These are phyloP conservation scores for Saturnispora sanitii DNA, from an alignment of 805 yeast genomes.

Conservation along the genomic window DNA sequence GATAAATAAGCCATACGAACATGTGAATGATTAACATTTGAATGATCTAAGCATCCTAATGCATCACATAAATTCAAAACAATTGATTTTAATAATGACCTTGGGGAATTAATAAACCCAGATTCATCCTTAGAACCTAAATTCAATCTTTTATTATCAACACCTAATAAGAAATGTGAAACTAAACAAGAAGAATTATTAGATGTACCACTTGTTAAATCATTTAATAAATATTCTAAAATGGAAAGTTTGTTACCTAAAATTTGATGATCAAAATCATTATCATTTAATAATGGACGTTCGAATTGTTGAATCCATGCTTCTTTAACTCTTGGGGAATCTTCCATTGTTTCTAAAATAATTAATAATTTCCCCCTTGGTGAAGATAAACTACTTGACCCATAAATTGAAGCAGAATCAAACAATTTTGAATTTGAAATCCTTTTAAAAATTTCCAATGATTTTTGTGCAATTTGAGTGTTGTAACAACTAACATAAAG, in stretches of 20 bases:
- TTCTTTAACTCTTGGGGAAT: conserved; percentile 61
- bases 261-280: conserved; percentile 15
- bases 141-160: conserved; percentile 39
- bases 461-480: conserved; percentile 37
- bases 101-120: conserved; percentile 44
- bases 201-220: conserved; percentile 26
- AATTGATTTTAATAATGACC: conserved; percentile 48
- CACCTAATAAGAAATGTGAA: conserved; percentile 74
- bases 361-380: conserved; percentile 53
- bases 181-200: conserved; percentile 32
- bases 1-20: conserved; percentile 48
- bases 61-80: conserved; percentile 40
- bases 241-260: conserved; percentile 46
- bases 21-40: conserved; percentile 41
- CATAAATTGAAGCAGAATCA: conserved; percentile 12
- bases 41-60: conserved; percentile 30
- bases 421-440: conserved; percentile 40
- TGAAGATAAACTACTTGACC: conserved; percentile 7
- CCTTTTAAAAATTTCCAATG: conserved; percentile 44
- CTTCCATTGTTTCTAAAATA: conserved; percentile 66
- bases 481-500: conserved; percentile 58
- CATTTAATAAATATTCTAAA: conserved; percentile 45
- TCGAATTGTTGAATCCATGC: conserved; percentile 64
- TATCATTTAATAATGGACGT: conserved; percentile 31
- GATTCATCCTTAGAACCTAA: conserved; percentile 31